These are phyloP conservation scores for Pythium guiyangense DNA, from an alignment of 352 stramenopile genomes.

Conservation along the genomic window DNA sequence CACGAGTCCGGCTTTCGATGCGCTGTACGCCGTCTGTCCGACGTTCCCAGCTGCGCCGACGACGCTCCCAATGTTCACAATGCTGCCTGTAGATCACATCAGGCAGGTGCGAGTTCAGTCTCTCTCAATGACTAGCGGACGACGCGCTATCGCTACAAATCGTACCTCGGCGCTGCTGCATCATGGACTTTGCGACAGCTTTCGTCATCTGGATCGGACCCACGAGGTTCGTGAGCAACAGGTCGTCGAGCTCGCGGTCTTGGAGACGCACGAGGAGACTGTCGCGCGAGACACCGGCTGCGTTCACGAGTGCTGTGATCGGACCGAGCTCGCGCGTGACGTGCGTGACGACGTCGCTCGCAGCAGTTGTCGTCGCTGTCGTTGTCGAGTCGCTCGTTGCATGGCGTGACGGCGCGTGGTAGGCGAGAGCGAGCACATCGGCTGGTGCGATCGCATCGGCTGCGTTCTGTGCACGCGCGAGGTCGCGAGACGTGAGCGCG, in stretches of 20 bases:
- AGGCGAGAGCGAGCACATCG: constrained; percentile 50
- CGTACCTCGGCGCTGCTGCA: constrained; percentile 50
- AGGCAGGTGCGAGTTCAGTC: too few relatives aligned
- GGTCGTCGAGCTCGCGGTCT: constrained; percentile 53
- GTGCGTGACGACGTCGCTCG: constrained; percentile 34
- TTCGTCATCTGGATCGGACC: constrained; percentile 71
- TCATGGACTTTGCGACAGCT: constrained; percentile 71
- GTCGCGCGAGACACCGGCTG: constrained; percentile 65
- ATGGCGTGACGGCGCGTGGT: constrained; percentile 37
- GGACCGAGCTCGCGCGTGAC: constrained; percentile 32
- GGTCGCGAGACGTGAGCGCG: constrained; percentile 63
- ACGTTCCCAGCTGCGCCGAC: constrained; percentile 70
- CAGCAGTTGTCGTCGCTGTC: constrained; percentile 11
- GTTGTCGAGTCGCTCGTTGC: background rate
- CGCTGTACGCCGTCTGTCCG: constrained; percentile 79
- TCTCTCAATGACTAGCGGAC: too few relatives aligned
- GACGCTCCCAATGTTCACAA: constrained; percentile 85
- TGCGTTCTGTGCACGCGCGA: constrained; percentile 45
- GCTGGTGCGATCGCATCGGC: constrained; percentile 30
- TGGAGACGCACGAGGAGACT: constrained; percentile 64
- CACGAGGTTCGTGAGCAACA: constrained; percentile 74
- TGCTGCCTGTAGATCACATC: constrained; percentile 27
- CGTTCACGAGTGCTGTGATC: constrained; percentile 67
- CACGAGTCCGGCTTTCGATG: constrained; percentile 71
- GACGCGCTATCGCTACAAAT: too few relatives aligned